phyloP scores from a whole-genome alignment of 2,329 filamentous ascomycete genomes.

The Ceratocystis variospora region DNA sequence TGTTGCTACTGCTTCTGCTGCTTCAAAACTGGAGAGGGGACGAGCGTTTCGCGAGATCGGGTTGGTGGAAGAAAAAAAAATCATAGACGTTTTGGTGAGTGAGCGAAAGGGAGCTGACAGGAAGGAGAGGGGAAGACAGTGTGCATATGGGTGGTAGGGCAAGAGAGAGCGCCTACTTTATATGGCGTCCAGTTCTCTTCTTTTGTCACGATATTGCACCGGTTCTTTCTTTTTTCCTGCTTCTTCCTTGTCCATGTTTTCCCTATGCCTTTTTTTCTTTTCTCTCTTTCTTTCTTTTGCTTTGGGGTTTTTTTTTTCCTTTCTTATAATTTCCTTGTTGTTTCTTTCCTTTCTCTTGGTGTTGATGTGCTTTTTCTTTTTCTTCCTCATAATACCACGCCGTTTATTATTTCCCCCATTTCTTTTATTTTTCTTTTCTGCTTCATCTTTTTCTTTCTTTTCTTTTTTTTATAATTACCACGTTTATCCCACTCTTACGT shows the following conservation, averaged over 20 bases:
- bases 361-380: background rate
- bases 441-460: background rate
- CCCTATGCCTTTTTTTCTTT: background rate
- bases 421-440: background rate
- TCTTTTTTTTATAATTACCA: no score
- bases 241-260: background rate
- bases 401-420: background rate
- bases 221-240: background rate
- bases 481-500: no score
- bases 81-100: background rate
- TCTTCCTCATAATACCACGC: constrained; percentile 7
- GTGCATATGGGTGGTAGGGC: no score
- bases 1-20: no score
- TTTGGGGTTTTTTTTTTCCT: background rate
- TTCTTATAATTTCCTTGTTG: background rate
- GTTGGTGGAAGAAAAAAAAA: no score
- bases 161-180: no score
- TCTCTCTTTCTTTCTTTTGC: background rate
- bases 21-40: no score
- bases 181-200: no score
- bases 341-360: constrained; percentile 2
- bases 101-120: background rate
- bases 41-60: no score
- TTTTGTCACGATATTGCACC: no score
- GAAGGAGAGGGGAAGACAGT: background rate